Base-by-base conservation (phyloP, 352 stramenopile species). In the Phytopythium helicoides region DNA sequence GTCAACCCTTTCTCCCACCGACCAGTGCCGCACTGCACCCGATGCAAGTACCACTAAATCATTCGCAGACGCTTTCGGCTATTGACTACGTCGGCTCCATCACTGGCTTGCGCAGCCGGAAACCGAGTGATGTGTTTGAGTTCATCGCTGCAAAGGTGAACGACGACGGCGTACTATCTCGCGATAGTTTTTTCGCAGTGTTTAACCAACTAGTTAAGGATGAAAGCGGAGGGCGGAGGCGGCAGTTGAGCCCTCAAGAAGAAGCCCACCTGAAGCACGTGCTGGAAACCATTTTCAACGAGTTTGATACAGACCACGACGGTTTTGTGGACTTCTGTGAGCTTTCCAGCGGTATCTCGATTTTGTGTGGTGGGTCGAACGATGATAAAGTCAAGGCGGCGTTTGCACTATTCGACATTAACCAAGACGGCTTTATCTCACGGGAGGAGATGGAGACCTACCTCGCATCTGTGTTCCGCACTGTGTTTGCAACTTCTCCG, bases 331-430 rank as follows among this genome's bases (percentile, higher is more conserved):
- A 96, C 54, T 96, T 95, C 53, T 91, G 80, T 36, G 81, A 95
- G 58, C 56, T 96, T 16, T 85, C 77, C 16, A 92, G 81, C 40
- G 87, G 87, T 3, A 75, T 96, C 37, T 92, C 82, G 1, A 66
- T 96, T 5, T 76, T 95, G 19, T 94, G 83, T 55, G 74, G 68
- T 3, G 87, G 87, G 3, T 81, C 75, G 0, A 81, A 94, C 39
- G 62, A 86, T 44, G 85, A 96, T 26, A 95, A 95, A 60, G 73
- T 93, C 11, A 73, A 81, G 26, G 74, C 83, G 2, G 82, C 85
- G 3, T 96, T 96, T 44, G 76, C 71, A 28, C 63, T 97, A 11
- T 95, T 95, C 57, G 88, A 97, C 53, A 76, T 95, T 52, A 89
- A 95, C 50, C 76, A 89, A 54, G 87, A 97, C 34, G 84, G 86